Conservation (phyloP, 352 stramenopile species). For the Thraustotheca clavata region DNA sequence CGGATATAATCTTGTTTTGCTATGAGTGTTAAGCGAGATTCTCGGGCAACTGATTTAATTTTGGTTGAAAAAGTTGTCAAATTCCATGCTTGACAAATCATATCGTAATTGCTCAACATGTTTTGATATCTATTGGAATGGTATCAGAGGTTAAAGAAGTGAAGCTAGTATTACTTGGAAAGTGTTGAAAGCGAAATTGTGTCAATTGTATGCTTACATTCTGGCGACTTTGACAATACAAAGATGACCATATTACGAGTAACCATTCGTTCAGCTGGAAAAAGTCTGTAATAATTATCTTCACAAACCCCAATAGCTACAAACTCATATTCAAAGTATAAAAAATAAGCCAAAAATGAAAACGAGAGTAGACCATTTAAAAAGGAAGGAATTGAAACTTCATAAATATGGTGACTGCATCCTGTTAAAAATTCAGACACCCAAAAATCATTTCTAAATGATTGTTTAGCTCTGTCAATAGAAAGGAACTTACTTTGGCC, state of each 20-base stretch:
- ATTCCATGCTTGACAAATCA: constrained; percentile 6
- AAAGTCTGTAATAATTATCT: constrained; percentile 1
- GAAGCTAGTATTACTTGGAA: not conserved
- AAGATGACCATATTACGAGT: not conserved
- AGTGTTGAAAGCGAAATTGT: not conserved
- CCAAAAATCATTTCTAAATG: constrained; percentile 35
- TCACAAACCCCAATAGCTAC: constrained; percentile 48
- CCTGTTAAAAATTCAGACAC: constrained; percentile 50
- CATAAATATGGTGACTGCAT: constrained; percentile 47
- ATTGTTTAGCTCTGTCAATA: not conserved
- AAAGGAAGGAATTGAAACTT: constrained; percentile 44
- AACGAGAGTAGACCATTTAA: constrained; percentile 45
- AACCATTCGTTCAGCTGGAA: not conserved
- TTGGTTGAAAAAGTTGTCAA: not conserved
- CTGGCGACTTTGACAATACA: not conserved
- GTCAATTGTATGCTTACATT: not conserved
- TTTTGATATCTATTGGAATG: constrained; percentile 5
- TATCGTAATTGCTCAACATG: not conserved
- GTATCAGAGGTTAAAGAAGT: not conserved
- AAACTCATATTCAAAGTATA: constrained; percentile 58
- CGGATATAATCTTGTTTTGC: not conserved
- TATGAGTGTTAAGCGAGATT: not conserved
- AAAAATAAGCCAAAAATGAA: constrained; percentile 35
- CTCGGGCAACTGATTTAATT: not conserved
- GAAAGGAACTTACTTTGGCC: constrained; percentile 31